Evolutionary conservation across 192 early-diverging fungal species (phyloP), one percentile per base, ranked within the genome.

Genomic region (Coemansia guatemalensis): DNA sequence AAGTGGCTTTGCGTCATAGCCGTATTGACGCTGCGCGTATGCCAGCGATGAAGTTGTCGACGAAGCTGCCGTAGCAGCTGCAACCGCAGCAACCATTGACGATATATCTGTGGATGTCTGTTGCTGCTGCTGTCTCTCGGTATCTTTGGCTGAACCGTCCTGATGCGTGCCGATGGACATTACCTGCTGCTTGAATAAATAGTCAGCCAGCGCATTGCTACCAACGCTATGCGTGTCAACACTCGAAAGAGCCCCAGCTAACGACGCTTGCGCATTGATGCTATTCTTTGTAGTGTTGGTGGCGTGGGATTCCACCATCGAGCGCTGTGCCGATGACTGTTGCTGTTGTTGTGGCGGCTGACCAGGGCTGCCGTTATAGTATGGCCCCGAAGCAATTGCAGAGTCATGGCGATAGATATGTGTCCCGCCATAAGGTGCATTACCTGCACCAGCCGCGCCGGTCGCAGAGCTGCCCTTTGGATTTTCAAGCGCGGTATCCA

Each of bases 181-280:
- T 24, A 56, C 60, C 54, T 76, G 74, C 53, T 71, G 69, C 55
- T 74, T 80, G 48, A 80, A 65, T 20, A 80, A 65, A 30, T 80
- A 80, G 48, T 80, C 77, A 2, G 77, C 72, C 51, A 80, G 62
- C 3, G 47, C 44, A 11, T 56, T 68, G 41, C 64, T 62, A 21
- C 61, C 67, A 14, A 64, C 67, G 1, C 65, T 17, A 22, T 60
- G 41, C 0, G 64, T 29, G 47, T 66, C 64, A 21, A 76, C 55
- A 5, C 62, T 58, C 8, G 63, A 60, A 30, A 75, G 54, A 5
- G 59, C 58, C 7, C 48, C 32, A 1, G 57, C 29, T n/a, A 72
- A 25, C n/a, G 64, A 57, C 49, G 69, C 27, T n/a, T 56, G 56
- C 5, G 67, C 47, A 60, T 47, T 11, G 32, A 25, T 41, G 24